Conservation (phyloP, 441 rosid species). For the Pelargonium citronellum region DNA sequence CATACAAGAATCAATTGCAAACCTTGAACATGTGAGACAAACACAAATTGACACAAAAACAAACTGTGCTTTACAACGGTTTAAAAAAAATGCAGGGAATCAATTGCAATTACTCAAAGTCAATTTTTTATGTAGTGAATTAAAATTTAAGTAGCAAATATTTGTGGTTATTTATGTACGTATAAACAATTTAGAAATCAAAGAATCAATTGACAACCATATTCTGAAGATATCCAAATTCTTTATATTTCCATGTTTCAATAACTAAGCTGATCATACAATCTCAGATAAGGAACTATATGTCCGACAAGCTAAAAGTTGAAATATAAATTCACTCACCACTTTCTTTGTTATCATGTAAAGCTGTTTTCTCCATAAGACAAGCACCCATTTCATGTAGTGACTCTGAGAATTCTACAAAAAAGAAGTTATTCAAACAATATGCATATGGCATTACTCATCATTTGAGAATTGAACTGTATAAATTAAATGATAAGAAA, state of each 20-base stretch:
- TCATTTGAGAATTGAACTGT: background rate
- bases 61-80: too few species aligned
- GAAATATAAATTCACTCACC: conserved; percentile 37
- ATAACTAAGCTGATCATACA: background rate
- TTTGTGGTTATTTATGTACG: background rate
- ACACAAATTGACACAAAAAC: background rate
- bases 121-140: background rate
- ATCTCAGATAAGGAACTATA: background rate
- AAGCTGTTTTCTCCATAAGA: conserved; percentile 62
- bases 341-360: conserved; percentile 63
- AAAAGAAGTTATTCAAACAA: background rate
- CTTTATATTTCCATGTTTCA: too few species aligned
- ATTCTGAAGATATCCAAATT: background rate
- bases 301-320: background rate
- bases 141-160: background rate
- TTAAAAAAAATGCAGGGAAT: too few species aligned
- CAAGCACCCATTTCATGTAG: conserved; percentile 91
- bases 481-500: background rate
- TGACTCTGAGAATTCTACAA: conserved; percentile 89
- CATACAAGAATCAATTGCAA: background rate
- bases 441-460: conserved; percentile 15
- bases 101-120: background rate
- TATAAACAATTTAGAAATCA: conserved; percentile 1
- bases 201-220: background rate
- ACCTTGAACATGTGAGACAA: background rate